Evolutionary conservation across 2,329 filamentous ascomycete species (phyloP).

Genomic region (Diaporthe sp.): DNA sequence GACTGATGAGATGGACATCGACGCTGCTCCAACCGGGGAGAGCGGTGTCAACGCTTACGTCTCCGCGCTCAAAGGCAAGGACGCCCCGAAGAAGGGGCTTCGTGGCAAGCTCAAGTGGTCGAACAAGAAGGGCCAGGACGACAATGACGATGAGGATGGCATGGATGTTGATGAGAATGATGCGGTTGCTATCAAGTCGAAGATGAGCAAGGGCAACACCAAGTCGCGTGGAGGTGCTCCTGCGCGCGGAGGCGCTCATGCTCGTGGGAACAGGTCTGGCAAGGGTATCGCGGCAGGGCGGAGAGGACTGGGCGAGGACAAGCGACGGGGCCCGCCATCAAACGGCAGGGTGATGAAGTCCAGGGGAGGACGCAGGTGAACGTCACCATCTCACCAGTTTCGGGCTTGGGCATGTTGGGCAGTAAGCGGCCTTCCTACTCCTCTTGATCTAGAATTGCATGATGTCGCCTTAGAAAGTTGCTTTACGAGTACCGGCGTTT

Average conservation of each 20-base stretch:
- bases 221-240: constrained; percentile 48
- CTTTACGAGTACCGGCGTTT: constrained; percentile 30
- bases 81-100: constrained; percentile 74
- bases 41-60: constrained; percentile 78
- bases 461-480: constrained; percentile 2
- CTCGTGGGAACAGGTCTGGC: constrained; percentile 46
- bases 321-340: constrained; percentile 43
- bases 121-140: constrained; percentile 67
- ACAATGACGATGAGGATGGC: constrained; percentile 60
- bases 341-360: constrained; percentile 49
- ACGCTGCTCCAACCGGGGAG: constrained; percentile 58
- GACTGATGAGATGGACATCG: constrained; percentile 66
- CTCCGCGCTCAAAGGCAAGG: constrained; percentile 76
- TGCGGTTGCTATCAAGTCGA: constrained; percentile 65
- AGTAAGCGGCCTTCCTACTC: not conserved
- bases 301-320: constrained; percentile 51
- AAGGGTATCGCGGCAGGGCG: constrained; percentile 48
- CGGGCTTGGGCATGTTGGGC: not conserved
- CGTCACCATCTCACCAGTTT: not conserved
- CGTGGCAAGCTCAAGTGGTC: constrained; percentile 80
- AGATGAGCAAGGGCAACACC: constrained; percentile 53
- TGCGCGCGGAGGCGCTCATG: constrained; percentile 46
- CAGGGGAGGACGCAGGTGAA: constrained; percentile 39
- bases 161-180: constrained; percentile 69
- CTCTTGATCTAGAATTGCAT: not conserved